These are phyloP conservation scores for Colletotrichum ledebouriae DNA, from an alignment of 2,329 filamentous ascomycete genomes.

Conservation along the genomic window DNA sequence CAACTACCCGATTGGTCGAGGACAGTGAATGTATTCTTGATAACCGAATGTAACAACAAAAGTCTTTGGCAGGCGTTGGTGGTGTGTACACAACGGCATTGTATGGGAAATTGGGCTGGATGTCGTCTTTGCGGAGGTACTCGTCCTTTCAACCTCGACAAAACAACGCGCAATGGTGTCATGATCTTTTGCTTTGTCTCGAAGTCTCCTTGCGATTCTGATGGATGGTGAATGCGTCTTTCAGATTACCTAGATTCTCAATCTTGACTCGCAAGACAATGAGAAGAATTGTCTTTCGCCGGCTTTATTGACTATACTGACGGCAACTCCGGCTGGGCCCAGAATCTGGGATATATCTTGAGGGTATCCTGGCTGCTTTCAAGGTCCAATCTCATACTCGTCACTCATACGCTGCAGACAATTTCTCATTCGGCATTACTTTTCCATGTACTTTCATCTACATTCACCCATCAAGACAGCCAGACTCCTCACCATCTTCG, in stretches of 20 bases:
- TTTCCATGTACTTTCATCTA: no score
- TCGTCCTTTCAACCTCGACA: conserved; percentile 1
- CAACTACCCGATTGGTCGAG: conserved; percentile 89
- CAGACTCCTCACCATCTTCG: no score
- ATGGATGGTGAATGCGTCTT: neutral
- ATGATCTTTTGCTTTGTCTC: neutral
- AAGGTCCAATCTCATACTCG: no score
- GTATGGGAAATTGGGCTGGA: neutral
- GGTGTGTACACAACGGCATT: conserved; percentile 12
- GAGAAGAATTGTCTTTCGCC: neutral
- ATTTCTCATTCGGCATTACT: no score
- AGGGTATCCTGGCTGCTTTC: no score
- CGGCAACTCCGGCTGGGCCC: no score
- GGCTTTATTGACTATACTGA: no score
- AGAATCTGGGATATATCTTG: no score
- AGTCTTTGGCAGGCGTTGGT: conserved; percentile 39
- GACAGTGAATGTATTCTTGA: conserved; percentile 30
- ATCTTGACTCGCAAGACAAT: neutral
- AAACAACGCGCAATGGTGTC: neutral
- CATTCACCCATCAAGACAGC: no score
- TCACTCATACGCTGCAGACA: no score
- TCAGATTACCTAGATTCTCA: neutral
- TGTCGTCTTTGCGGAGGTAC: neutral
- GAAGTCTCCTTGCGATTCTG: rapidly evolving
- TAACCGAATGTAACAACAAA: conserved; percentile 40